Evolutionary conservation across 2,329 filamentous ascomycete genomes (phyloP).

Genomic region (Coniochaeta sp.): DNA sequence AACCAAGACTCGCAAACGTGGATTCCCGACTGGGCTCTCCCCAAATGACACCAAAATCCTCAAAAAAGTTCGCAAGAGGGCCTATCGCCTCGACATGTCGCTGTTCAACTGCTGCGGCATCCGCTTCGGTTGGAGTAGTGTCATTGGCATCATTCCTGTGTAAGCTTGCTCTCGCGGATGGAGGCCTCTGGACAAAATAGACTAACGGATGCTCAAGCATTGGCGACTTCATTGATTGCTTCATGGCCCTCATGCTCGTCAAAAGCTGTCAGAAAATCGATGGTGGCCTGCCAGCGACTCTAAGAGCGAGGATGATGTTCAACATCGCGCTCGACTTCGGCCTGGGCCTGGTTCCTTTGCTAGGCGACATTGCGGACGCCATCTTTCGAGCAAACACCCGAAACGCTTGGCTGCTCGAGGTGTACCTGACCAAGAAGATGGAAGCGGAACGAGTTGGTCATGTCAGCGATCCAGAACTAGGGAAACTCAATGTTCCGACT

Average conservation of each 20-base stretch:
- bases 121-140: slow-evolving; percentile 80
- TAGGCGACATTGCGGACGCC: slow-evolving; percentile 71
- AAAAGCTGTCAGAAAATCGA: slow-evolving; percentile 66
- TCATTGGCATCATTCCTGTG: slow-evolving; percentile 78
- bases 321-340: slow-evolving; percentile 71
- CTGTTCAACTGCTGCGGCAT: slow-evolving; percentile 78
- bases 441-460: slow-evolving; percentile 34
- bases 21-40: slow-evolving; percentile 75
- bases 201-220: slow-evolving; percentile 37
- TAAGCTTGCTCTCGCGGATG: slow-evolving; percentile 38
- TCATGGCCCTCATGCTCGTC: slow-evolving; percentile 71
- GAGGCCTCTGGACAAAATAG: slow-evolving; percentile 4
- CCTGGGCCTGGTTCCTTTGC: slow-evolving; percentile 65
- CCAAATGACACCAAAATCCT: slow-evolving; percentile 75
- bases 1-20: slow-evolving; percentile 77
- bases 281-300: slow-evolving; percentile 58
- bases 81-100: slow-evolving; percentile 78
- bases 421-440: slow-evolving; percentile 61
- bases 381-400: slow-evolving; percentile 68
- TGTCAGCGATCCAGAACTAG: slow-evolving; percentile 36
- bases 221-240: slow-evolving; percentile 67
- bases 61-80: slow-evolving; percentile 76
- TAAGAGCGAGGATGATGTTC: slow-evolving; percentile 67
- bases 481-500: slow-evolving; percentile 1
- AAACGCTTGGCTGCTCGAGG: slow-evolving; percentile 55